A percentile compares a stretch with the other conserved stretches of the same genome.
phyloP scores from a whole-genome alignment of 441 rosid species.

The Adansonia grandidieri region DNA sequence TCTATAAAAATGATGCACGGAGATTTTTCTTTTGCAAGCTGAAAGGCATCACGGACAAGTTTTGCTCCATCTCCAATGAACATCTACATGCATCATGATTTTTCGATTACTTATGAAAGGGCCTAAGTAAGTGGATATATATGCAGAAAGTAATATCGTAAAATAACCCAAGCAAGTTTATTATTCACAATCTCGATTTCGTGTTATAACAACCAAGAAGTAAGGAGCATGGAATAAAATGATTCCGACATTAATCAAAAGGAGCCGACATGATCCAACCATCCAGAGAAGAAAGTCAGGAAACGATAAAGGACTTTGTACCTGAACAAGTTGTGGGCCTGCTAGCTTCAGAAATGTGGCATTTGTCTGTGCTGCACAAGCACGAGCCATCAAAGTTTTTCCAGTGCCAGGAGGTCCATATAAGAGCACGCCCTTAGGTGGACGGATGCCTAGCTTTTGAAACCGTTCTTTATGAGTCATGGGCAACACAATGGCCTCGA shows the following conservation, averaged over 20 bases:
- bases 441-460: slow-evolving; percentile 89
- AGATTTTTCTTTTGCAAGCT: slow-evolving; percentile 96
- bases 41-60: slow-evolving; percentile 98
- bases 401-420: slow-evolving; percentile 99
- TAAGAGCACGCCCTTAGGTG: slow-evolving; percentile 94
- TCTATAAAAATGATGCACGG: slow-evolving; percentile 98
- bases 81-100: slow-evolving; percentile 62
- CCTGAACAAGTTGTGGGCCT: slow-evolving; percentile 98
- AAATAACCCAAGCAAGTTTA: background rate
- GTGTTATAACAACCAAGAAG: background rate
- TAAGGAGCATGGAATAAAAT: background rate
- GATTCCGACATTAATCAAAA: background rate
- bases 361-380: slow-evolving; percentile 98
- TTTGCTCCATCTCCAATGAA: slow-evolving; percentile 99
- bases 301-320: slow-evolving; percentile 26
- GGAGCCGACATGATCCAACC: background rate
- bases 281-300: background rate
- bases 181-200: background rate
- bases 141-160: background rate
- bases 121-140: background rate
- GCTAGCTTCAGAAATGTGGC: slow-evolving; percentile 96
- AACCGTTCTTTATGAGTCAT: slow-evolving; percentile 96
- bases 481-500: slow-evolving; percentile 96
- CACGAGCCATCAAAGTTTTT: slow-evolving; percentile 97
- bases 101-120: background rate